Evolutionary conservation across 2,329 filamentous ascomycete genomes (phyloP), one percentile per base, ranked within the genome.

Genomic region (Aspergillus versicolor): DNA sequence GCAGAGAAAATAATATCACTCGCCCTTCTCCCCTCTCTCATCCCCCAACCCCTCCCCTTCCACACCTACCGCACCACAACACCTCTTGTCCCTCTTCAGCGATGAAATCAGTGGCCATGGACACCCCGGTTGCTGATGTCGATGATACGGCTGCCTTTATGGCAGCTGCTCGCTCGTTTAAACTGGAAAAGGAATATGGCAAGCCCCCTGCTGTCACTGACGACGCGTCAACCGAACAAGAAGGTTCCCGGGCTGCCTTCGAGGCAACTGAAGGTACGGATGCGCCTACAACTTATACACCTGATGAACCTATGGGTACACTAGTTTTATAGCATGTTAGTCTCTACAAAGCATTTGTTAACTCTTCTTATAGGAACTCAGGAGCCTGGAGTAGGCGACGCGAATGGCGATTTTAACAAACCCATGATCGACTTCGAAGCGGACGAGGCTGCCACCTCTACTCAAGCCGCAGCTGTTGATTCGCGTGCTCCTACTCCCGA

Each of bases 121-220:
- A 46, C 54, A n/a, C 52, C 50, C 40, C 52, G 15, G 30, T 62
- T 24, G 61, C 66, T 21, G 24, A 66, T 38, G 42, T 70, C 12
- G 64, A 70, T 50, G 67, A 70, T 44, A 64, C 66, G 6, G 63
- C 61, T 54, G 66, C 56, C 50, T 70, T 70, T 41, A 65, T 70
- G 65, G 66, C 62, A 22, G 67, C 64, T 48, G 61, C 65, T 56
- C 63, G 65, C 32, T 55, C 59, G 41, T 56, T 63, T 17, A 63
- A 56, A 27, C 37, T 62, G 17, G 40, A 45, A 13, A 52, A 47
- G 24, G 44, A 24, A 5, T 61, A 58, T 19, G 57, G 51, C 15
- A 52, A 49, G 12, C 37, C 48, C 8, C 24, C 59, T 17, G 13
- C 45, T 43, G 32, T 24, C n/a, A 24, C 38, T 40, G 56, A 52